Percentiles rank a stretch among this genome's conserved stretches.
Conservation (phyloP, 176 grass and related monocot species). For the Eleusine indica region DNA sequence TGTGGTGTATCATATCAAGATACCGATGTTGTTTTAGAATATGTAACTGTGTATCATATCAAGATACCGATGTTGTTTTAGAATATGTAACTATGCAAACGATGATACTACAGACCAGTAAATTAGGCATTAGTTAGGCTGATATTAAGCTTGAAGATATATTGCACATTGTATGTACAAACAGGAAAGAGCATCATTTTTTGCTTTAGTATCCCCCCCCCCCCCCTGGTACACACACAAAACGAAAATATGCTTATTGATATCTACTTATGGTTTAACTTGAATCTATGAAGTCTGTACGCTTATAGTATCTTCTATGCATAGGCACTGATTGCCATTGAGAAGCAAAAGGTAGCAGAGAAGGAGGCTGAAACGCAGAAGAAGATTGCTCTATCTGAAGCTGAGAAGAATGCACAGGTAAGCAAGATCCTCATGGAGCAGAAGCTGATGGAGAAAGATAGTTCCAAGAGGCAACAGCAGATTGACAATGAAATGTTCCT, state of each 20-base stretch:
- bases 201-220: background rate
- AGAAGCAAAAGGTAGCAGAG: slow-evolving; percentile 96
- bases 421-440: slow-evolving; percentile 97
- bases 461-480: slow-evolving; percentile 80
- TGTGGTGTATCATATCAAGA: background rate
- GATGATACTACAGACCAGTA: slow-evolving; percentile 6
- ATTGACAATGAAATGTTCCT: slow-evolving; percentile 98
- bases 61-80: slow-evolving; percentile 12
- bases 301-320: slow-evolving; percentile 12
- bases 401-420: slow-evolving; percentile 96
- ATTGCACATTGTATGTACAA: background rate
- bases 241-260: background rate
- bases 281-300: slow-evolving; percentile 3
- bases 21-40: slow-evolving; percentile 13
- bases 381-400: slow-evolving; percentile 95
- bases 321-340: slow-evolving; percentile 83
- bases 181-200: background rate
- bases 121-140: background rate
- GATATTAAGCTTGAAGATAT: slow-evolving; percentile 6
- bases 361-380: slow-evolving; percentile 98
- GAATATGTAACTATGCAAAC: slow-evolving; percentile 11
- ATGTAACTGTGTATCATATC: background rate
- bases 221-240: no score
- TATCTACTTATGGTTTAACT: slow-evolving; percentile 32
- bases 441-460: slow-evolving; percentile 93